Evolutionary conservation across 495 filamentous ascomycete genomes (phyloP), one percentile per base, ranked within the genome.

Genomic region (Aspergillus homomorphus): DNA sequence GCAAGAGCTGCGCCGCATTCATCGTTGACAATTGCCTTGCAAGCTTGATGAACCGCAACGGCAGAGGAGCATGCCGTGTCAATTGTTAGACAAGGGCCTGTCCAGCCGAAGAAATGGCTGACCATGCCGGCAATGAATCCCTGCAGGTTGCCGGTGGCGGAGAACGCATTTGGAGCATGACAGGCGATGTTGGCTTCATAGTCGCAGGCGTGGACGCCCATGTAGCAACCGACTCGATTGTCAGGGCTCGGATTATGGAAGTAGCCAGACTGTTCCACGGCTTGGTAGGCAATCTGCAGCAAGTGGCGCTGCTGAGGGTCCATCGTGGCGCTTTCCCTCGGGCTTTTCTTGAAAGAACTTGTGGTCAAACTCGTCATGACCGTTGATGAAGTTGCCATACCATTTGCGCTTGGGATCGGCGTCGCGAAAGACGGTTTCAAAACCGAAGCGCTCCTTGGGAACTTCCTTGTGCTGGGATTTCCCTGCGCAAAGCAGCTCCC

Each of bases 221-320:
- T 38, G 51, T 65, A 73, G 44, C 57, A 61, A 0, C 75, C 74
- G 14, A 74, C 46, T 23, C 72, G 45, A 0, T 53, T 24, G 12
- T 58, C 41, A 8, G 28, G 20, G 0, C 49, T 33, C 1, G 57
- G 22, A 12, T 49, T 49, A 10, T 30, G 42, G 33, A 70, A 76
- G 51, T 77, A 77, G 1, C 76, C 76, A 0, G 71, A 62, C 58
- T 72, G 67, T 51, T 81, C 77, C 0, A 81, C 48, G 0, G 78
- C 73, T 54, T 84, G 70, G 50, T 83, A 83, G 0, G 73, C 67
- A 0, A 66, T 55, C 43, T 83, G 73, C 4, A 84, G 72, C 0
- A 79, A 20, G 0, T 76, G 65, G 1, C 82, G 66, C 42, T 79
- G 79, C 56, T 82, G 78, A 1, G 81, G 82, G 53, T 83, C 82